Percentiles rank a stretch among this genome's conserved stretches.
Conservation (phyloP, 192 early-diverging fungal species). For the Entomortierella chlamydospora region DNA sequence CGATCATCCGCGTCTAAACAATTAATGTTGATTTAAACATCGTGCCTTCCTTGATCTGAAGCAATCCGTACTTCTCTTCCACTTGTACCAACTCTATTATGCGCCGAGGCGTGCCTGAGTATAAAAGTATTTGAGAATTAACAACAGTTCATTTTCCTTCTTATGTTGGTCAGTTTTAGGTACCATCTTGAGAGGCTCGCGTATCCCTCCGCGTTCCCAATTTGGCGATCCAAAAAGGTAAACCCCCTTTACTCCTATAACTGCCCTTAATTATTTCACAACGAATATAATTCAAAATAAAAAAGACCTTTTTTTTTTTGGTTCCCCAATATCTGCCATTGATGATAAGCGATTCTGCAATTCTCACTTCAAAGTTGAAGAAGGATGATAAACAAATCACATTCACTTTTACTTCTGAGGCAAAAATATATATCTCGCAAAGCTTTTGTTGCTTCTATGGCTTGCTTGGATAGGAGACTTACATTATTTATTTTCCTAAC, state of each 20-base stretch:
- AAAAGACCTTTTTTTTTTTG: neutral
- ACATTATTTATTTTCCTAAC: too few relatives aligned
- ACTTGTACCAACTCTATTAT: neutral
- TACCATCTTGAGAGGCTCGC: neutral
- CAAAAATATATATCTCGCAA: neutral
- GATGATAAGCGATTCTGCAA: slow-evolving; percentile 57
- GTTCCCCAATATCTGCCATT: slow-evolving; percentile 6
- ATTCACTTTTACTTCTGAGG: slow-evolving; percentile 51
- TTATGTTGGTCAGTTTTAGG: neutral
- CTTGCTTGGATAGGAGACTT: too few relatives aligned
- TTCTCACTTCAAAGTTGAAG: slow-evolving; percentile 52
- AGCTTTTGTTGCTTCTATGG: too few relatives aligned
- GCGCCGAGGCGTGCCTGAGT: too few relatives aligned
- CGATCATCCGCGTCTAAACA: slow-evolving; percentile 52
- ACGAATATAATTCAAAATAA: neutral
- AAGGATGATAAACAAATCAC: slow-evolving; percentile 54
- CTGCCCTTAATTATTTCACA: neutral
- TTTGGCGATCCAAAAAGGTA: too few relatives aligned
- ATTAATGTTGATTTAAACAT: slow-evolving; percentile 43
- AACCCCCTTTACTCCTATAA: too few relatives aligned
- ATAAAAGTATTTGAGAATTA: too few relatives aligned
- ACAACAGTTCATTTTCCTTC: neutral
- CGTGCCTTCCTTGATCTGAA: slow-evolving; percentile 58
- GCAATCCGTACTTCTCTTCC: slow-evolving; percentile 9
- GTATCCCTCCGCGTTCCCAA: neutral